Conservation (phyloP, 2,329 filamentous ascomycete genomes). For the Aspergillus pseudoterreus region DNA sequence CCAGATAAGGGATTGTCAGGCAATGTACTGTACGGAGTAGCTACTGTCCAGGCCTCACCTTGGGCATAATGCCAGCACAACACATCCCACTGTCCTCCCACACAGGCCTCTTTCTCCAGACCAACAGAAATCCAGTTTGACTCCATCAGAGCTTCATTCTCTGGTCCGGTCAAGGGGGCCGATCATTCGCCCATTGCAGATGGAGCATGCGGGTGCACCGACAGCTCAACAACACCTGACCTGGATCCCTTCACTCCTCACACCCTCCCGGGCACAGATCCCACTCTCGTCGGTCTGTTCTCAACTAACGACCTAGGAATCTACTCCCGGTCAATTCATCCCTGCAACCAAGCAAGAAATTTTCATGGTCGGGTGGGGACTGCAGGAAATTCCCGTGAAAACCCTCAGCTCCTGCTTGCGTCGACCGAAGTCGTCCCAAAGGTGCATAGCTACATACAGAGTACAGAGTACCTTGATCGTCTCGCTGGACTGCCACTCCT, state of each 20-base stretch:
- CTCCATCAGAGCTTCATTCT: neutral
- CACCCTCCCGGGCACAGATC: neutral
- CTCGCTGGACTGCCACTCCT: no score
- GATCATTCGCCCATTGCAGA: no score
- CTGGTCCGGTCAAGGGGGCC: no score
- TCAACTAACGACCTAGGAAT: neutral
- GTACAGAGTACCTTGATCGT: neutral
- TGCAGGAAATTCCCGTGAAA: conserved; percentile 4
- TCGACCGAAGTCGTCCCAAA: no score
- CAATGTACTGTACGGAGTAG: no score
- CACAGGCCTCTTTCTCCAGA: neutral
- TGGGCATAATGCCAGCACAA: neutral
- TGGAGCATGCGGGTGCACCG: neutral
- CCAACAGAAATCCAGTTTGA: neutral
- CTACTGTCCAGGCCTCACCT: neutral
- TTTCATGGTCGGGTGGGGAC: conserved; percentile 4
- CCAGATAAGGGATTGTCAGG: no score
- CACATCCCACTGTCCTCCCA: neutral
- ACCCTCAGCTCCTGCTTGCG: neutral
- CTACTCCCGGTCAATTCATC: neutral
- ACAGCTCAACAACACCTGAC: conserved; percentile 2
- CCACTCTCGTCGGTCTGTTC: neutral
- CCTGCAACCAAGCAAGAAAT: neutral
- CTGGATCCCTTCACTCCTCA: neutral
- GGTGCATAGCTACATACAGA: neutral